These are phyloP conservation scores for Berberis vulgaris DNA, from an alignment of 164 flowering plant genomes.

Conservation along the genomic window DNA sequence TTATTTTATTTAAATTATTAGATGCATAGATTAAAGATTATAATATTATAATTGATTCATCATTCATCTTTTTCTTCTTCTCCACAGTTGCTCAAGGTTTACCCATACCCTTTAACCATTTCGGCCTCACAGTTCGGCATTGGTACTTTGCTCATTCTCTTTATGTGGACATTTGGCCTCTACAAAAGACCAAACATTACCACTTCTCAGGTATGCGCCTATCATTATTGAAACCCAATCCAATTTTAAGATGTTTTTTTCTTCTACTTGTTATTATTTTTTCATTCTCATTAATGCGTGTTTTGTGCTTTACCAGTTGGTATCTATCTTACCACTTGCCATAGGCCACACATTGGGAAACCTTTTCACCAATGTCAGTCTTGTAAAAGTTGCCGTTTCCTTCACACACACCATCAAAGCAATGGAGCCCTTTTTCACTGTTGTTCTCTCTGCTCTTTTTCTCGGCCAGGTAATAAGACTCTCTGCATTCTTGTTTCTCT, in stretches of 20 bases:
- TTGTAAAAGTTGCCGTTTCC: constrained; percentile 95
- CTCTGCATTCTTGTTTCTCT: not conserved
- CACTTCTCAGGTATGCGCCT: constrained; percentile 44
- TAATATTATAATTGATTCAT: not conserved
- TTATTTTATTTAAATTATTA: too few relatives aligned
- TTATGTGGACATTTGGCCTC: constrained; percentile 67
- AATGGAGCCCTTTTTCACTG: constrained; percentile 98
- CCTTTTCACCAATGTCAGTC: constrained; percentile 96
- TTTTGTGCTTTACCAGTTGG: constrained; percentile 39
- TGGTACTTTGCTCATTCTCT: constrained; percentile 43
- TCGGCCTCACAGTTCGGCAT: constrained; percentile 50
- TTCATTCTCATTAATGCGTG: not conserved
- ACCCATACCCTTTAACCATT: constrained; percentile 53
- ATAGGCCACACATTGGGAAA: constrained; percentile 83
- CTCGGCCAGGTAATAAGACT: constrained; percentile 61
- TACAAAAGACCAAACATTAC: constrained; percentile 53
- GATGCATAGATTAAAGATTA: too few relatives aligned
- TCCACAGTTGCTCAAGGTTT: constrained; percentile 56
- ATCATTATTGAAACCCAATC: too few relatives aligned
- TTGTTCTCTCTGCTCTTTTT: constrained; percentile 91
- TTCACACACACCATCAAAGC: constrained; percentile 99
- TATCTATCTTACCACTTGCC: constrained; percentile 76
- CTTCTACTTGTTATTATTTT: not conserved
- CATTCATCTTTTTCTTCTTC: not conserved
- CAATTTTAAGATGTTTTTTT: not conserved